phyloP scores from a whole-genome alignment of 75 land plant genomes.

The Pinus taeda region DNA sequence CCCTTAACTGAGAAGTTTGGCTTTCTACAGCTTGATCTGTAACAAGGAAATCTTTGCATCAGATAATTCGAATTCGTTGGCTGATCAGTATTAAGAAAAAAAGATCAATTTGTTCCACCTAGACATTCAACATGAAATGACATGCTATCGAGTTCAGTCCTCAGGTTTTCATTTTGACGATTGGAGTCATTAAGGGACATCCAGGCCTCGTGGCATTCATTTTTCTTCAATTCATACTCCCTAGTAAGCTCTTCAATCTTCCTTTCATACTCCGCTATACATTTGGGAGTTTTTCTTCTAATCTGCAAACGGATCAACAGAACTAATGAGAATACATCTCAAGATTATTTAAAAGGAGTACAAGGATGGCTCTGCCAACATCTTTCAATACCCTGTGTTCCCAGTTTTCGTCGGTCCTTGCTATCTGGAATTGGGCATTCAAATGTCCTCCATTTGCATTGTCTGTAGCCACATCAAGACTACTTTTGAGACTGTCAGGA shows the following conservation, averaged over 20 bases:
- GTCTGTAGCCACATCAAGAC: conserved; percentile 2
- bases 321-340: not conserved
- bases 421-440: not conserved
- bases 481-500: not conserved
- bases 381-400: not conserved
- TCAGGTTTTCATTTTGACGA: conserved; percentile 77
- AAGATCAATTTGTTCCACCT: conserved; percentile 30
- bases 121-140: conserved; percentile 45
- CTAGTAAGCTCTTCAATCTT: conserved; percentile 59
- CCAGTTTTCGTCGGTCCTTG: not conserved
- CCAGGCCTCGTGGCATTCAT: conserved; percentile 97
- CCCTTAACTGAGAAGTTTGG: conserved; percentile 45
- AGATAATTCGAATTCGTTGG: not conserved
- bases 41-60: not conserved
- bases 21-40: conserved; percentile 64
- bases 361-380: not conserved
- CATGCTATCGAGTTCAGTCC: conserved; percentile 66
- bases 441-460: conserved; percentile 7
- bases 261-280: conserved; percentile 54
- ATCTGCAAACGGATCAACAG: conserved; percentile 21
- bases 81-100: not conserved
- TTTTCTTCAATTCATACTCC: conserved; percentile 39
- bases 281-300: conserved; percentile 31
- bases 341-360: not conserved
- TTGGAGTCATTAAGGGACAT: conserved; percentile 72